Conservation (phyloP, 257 asterid species). For the Solanum pennellii region DNA sequence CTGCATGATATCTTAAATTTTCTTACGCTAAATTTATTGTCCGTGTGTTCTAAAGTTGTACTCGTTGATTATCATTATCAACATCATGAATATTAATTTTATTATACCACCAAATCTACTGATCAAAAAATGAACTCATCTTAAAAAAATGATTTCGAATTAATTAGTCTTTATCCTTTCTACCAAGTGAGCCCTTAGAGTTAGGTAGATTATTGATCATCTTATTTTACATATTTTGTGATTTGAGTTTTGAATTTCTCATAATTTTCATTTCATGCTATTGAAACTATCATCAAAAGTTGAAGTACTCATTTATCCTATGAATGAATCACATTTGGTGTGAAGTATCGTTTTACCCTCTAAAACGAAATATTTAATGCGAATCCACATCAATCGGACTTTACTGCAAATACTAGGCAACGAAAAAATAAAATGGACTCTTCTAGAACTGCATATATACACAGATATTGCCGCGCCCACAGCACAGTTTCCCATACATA, state of each 20-base stretch:
- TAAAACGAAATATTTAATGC: not conserved
- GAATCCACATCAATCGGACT: not conserved
- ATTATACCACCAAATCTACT: not conserved
- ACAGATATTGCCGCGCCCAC: constrained; percentile 22
- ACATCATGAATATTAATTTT: not conserved
- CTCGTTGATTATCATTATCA: not conserved
- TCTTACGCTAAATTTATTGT: not conserved
- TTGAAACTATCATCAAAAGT: not conserved
- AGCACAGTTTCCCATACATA: constrained; percentile 55
- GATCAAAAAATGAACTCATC: not conserved
- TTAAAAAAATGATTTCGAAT: too few species aligned
- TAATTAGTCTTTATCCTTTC: not conserved
- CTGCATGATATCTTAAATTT: accelerated
- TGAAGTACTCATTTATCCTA: too few species aligned
- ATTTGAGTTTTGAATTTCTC: not conserved
- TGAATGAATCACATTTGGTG: not conserved
- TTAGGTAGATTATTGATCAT: not conserved
- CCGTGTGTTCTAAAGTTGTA: not conserved
- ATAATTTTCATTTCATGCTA: not conserved
- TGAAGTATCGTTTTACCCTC: not conserved
- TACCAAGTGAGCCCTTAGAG: not conserved
- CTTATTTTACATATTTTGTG: not conserved
- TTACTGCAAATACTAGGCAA: accelerated
- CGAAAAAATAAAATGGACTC: not conserved
- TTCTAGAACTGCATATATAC: not conserved